Conservation (phyloP, 2,329 filamentous ascomycete genomes). For the Zymoseptoria passerinii region DNA sequence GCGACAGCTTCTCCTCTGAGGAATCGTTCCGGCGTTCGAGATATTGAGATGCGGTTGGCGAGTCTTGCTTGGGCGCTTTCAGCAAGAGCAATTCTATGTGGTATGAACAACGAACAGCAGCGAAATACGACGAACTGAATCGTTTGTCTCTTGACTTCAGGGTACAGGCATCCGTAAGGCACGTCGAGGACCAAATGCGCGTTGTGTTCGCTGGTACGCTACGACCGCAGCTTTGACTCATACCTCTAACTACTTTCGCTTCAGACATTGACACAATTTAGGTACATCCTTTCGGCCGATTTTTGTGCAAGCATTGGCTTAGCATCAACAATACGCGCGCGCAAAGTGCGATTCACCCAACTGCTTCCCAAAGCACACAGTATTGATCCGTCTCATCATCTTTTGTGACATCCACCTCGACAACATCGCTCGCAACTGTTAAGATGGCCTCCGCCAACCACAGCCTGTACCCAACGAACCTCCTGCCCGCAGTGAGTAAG, state of each 20-base stretch:
- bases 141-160: background rate
- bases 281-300: background rate
- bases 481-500: slow-evolving; percentile 1
- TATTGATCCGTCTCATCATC: too few relatives aligned
- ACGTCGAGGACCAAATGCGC: background rate
- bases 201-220: background rate
- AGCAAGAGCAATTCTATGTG: background rate
- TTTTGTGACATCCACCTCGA: background rate
- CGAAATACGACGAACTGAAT: background rate
- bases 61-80: background rate
- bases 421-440: background rate
- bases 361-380: background rate
- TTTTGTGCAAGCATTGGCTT: background rate
- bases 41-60: slow-evolving; percentile 2
- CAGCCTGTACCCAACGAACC: background rate
- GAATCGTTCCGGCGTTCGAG: background rate
- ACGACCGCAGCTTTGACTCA: background rate
- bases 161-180: background rate
- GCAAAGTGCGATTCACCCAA: background rate
- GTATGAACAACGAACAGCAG: background rate
- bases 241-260: background rate
- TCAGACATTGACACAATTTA: background rate
- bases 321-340: background rate
- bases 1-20: background rate
- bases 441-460: background rate